Percentiles rank a stretch among this genome's conserved stretches.
Conservation (phyloP, 441 rosid species). For the Croton laevigatus region DNA sequence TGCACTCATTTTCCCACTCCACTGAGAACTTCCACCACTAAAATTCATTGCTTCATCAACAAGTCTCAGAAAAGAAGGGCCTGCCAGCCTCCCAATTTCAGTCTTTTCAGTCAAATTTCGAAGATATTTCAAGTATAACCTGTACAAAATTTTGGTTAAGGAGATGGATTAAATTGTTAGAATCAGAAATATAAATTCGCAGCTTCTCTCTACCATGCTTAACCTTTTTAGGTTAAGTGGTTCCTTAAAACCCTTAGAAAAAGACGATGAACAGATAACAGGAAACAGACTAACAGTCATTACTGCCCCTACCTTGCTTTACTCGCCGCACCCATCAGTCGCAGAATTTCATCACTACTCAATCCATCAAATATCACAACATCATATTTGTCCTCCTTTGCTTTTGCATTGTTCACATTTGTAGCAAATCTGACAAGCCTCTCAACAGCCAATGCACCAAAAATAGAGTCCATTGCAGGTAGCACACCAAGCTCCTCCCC, state of each 20-base stretch:
- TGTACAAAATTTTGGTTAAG: slow-evolving; percentile 27
- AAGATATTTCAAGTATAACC: slow-evolving; percentile 74
- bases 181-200: too few species aligned
- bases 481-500: slow-evolving; percentile 97
- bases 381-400: slow-evolving; percentile 46
- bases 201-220: too few species aligned
- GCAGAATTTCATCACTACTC: slow-evolving; percentile 65
- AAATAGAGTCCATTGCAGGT: slow-evolving; percentile 90
- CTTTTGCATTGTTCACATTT: slow-evolving; percentile 38
- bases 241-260: too few species aligned
- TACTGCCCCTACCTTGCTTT: slow-evolving; percentile 56
- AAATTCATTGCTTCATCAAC: slow-evolving; percentile 63
- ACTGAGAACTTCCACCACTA: slow-evolving; percentile 42
- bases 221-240: too few species aligned
- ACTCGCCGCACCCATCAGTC: slow-evolving; percentile 74
- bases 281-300: not conserved
- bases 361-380: slow-evolving; percentile 64
- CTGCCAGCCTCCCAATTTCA: slow-evolving; percentile 83
- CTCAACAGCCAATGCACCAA: slow-evolving; percentile 53
- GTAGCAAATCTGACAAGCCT: slow-evolving; percentile 55
- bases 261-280: not conserved
- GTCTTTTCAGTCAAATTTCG: slow-evolving; percentile 86
- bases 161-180: not conserved
- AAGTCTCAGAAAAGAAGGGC: slow-evolving; percentile 71
- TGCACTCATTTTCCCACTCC: slow-evolving; percentile 51